These are phyloP conservation scores for Penicillium expansum DNA, from an alignment of 2,329 filamentous ascomycete species.

Conservation along the genomic window DNA sequence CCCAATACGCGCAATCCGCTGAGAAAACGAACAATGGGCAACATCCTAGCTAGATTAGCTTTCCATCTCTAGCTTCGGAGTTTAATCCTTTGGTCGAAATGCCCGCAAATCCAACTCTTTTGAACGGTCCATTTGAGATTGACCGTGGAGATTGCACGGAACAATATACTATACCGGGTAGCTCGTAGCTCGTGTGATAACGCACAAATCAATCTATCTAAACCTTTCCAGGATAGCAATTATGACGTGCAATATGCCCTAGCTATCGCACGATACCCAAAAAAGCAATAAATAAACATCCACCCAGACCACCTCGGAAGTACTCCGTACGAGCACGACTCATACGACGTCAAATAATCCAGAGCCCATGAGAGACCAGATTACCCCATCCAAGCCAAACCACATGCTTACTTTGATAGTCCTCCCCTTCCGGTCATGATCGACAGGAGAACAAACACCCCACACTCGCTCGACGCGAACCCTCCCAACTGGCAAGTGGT, in stretches of 20 bases:
- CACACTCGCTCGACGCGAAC: conserved; percentile 1
- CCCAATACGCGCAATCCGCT: neutral
- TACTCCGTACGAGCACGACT: neutral
- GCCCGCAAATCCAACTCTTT: neutral
- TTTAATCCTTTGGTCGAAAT: neutral
- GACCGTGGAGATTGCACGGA: neutral
- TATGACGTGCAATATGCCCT: neutral
- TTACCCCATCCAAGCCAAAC: neutral
- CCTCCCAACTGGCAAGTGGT: neutral
- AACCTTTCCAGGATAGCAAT: neutral
- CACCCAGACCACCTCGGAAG: neutral
- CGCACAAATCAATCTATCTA: neutral
- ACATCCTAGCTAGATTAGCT: neutral
- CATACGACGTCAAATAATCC: neutral
- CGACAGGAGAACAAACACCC: conserved; percentile 23
- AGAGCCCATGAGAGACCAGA: neutral
- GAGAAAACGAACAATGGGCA: neutral
- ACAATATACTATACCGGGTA: neutral
- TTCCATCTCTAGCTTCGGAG: neutral
- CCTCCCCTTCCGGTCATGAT: conserved; percentile 14
- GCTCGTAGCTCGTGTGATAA: neutral
- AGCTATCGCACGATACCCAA: neutral
- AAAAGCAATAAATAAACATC: conserved; percentile 2
- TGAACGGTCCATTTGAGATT: neutral
- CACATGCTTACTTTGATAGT: conserved; percentile 3